phyloP scores from a whole-genome alignment of 805 yeast species.

The Dipodascopsis tothii region DNA sequence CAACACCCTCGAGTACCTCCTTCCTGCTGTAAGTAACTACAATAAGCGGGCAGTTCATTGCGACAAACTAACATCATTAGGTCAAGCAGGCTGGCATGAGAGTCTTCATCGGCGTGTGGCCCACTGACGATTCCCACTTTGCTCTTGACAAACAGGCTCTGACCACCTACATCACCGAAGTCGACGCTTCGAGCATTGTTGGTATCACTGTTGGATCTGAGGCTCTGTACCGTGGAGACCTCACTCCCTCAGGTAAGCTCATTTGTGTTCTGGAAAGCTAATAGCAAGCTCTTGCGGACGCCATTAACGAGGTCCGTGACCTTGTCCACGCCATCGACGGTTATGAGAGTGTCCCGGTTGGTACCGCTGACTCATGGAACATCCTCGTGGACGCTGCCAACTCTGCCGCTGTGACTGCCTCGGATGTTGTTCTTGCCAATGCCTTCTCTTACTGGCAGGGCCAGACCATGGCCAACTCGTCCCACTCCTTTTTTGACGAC shows the following conservation, averaged over 20 bases:
- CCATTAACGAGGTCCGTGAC: constrained; percentile 55
- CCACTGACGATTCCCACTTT: constrained; percentile 75
- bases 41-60: background rate
- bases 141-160: constrained; percentile 68
- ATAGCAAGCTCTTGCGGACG: constrained; percentile 49
- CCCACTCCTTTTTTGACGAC: constrained; percentile 90
- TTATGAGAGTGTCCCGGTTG: constrained; percentile 42
- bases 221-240: constrained; percentile 84
- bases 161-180: constrained; percentile 57
- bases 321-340: constrained; percentile 64
- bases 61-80: constrained; percentile 2
- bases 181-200: constrained; percentile 61
- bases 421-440: constrained; percentile 84
- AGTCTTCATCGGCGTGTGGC: constrained; percentile 86
- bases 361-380: constrained; percentile 96
- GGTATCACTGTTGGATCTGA: constrained; percentile 90
- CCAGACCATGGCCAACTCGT: constrained; percentile 71
- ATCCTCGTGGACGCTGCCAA: constrained; percentile 72
- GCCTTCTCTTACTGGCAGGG: constrained; percentile 99
- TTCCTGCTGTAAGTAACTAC: constrained; percentile 57
- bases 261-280: background rate
- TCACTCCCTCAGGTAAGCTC: constrained; percentile 47
- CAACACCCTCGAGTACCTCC: constrained; percentile 74
- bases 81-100: constrained; percentile 62
- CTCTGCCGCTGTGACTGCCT: constrained; percentile 62